phyloP scores from a whole-genome alignment of 2,329 filamentous ascomycete genomes.

The Calycina marina region DNA sequence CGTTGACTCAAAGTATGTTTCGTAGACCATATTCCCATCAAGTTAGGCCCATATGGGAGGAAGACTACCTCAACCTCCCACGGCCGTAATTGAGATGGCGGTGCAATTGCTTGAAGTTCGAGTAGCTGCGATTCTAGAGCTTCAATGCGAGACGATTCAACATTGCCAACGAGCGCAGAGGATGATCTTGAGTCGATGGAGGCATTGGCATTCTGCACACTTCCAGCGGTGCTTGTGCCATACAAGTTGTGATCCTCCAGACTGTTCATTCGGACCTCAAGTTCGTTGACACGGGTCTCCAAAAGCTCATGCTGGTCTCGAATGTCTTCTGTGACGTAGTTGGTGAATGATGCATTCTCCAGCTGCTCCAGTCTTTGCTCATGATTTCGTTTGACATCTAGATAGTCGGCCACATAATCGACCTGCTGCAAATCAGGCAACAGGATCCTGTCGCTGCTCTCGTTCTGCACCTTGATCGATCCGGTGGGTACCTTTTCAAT shows the following conservation, averaged over 20 bases:
- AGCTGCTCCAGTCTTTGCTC: conserved; percentile 51
- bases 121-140: conserved; percentile 28
- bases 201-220: conserved; percentile 9
- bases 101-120: conserved; percentile 17
- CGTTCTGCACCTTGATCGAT: conserved; percentile 1
- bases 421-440: conserved; percentile 14
- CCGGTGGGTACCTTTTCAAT: background rate
- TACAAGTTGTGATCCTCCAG: conserved; percentile 40
- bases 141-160: conserved; percentile 29
- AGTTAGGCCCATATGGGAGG: conserved; percentile 48
- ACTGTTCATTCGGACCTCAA: conserved; percentile 50
- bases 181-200: conserved; percentile 23
- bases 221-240: conserved; percentile 14
- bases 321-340: conserved; percentile 52
- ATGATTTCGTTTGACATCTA: conserved; percentile 26
- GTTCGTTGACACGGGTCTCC: conserved; percentile 53
- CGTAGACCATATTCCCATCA: conserved; percentile 38
- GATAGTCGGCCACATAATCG: conserved; percentile 13
- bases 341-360: conserved; percentile 56
- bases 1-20: conserved; percentile 25
- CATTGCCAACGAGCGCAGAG: conserved; percentile 20
- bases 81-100: conserved; percentile 47
- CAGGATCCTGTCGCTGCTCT: conserved; percentile 7
- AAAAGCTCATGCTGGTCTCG: conserved; percentile 51
- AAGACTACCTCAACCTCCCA: conserved; percentile 69